A percentile compares a stretch with the other conserved stretches of the same genome.
Conservation (phyloP, 345 rosid genomes). For the Cardamine chenopodiifolia region DNA sequence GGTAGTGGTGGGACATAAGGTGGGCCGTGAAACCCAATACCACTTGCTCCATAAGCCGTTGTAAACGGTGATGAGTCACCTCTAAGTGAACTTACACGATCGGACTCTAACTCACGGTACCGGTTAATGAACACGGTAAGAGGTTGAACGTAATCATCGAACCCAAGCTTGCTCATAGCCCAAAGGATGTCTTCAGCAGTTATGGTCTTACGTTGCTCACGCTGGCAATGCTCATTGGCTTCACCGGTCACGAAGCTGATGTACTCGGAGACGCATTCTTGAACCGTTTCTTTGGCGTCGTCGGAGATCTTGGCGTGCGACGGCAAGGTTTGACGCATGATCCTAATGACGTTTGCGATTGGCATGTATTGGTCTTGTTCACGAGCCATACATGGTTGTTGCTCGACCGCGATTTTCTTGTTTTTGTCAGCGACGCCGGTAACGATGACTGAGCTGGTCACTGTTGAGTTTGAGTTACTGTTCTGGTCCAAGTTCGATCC, state of each 20-base stretch:
- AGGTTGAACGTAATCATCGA: constrained; percentile 59
- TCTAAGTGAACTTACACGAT: constrained; percentile 38
- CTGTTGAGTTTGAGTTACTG: constrained; percentile 13
- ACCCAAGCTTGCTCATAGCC: constrained; percentile 71
- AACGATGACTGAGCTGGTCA: constrained; percentile 1
- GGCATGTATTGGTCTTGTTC: constrained; percentile 78
- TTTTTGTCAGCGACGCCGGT: not conserved
- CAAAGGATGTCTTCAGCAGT: constrained; percentile 69
- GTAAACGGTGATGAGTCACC: constrained; percentile 27
- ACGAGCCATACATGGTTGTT: constrained; percentile 40
- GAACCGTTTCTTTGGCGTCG: constrained; percentile 73
- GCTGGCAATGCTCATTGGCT: constrained; percentile 73
- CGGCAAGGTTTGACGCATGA: constrained; percentile 65
- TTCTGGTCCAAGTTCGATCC: constrained; percentile 34
- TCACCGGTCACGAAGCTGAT: constrained; percentile 75
- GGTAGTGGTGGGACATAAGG: constrained; percentile 8
- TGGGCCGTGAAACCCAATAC: constrained; percentile 30
- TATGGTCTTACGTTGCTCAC: constrained; percentile 71
- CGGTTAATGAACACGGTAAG: constrained; percentile 49
- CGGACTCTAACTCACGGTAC: constrained; percentile 54
- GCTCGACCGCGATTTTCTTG: not conserved
- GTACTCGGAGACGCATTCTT: constrained; percentile 72
- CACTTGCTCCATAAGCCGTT: constrained; percentile 19
- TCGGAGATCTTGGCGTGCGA: constrained; percentile 69
- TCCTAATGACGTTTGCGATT: constrained; percentile 68